Evolutionary conservation across 2,329 filamentous ascomycete genomes (phyloP).

Genomic region (Lecanoromycetidae sp.): DNA sequence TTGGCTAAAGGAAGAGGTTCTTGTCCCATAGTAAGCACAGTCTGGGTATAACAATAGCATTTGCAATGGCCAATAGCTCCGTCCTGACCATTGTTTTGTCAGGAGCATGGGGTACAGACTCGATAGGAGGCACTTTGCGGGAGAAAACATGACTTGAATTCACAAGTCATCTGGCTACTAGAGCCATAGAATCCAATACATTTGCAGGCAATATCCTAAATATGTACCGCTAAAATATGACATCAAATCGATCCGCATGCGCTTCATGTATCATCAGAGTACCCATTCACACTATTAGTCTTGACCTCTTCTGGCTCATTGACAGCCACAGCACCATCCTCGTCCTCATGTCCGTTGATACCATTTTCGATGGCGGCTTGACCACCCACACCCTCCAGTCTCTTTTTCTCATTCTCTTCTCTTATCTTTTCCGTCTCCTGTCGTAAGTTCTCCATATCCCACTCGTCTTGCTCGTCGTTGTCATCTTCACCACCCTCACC

Average conservation of each 20-base stretch:
- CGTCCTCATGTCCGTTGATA: slow-evolving; percentile 2
- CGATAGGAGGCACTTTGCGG: too few relatives aligned
- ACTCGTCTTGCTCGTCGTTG: slow-evolving; percentile 29
- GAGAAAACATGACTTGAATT: too few relatives aligned
- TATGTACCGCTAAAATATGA: too few relatives aligned
- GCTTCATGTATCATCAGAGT: slow-evolving; percentile 1
- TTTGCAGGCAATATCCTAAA: background rate
- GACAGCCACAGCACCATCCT: slow-evolving; percentile 5
- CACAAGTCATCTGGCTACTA: too few relatives aligned
- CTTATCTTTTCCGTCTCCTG: slow-evolving; percentile 15
- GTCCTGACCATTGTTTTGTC: too few relatives aligned
- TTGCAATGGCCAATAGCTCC: too few relatives aligned
- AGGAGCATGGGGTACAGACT: too few relatives aligned
- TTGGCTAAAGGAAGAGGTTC: too few relatives aligned
- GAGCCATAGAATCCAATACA: too few relatives aligned
- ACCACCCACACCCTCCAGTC: slow-evolving; percentile 13
- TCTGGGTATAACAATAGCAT: too few relatives aligned
- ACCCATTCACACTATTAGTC: slow-evolving; percentile 9
- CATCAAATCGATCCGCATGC: too few relatives aligned
- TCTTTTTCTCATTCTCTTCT: slow-evolving; percentile 15
- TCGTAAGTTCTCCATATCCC: slow-evolving; percentile 15
- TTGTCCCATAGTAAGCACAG: too few relatives aligned
- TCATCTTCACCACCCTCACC: slow-evolving; percentile 49
- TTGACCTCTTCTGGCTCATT: slow-evolving; percentile 10
- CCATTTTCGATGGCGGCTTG: slow-evolving; percentile 12